These are phyloP conservation scores for Tuber magnatum DNA, from an alignment of 495 filamentous ascomycete genomes.

Conservation along the genomic window DNA sequence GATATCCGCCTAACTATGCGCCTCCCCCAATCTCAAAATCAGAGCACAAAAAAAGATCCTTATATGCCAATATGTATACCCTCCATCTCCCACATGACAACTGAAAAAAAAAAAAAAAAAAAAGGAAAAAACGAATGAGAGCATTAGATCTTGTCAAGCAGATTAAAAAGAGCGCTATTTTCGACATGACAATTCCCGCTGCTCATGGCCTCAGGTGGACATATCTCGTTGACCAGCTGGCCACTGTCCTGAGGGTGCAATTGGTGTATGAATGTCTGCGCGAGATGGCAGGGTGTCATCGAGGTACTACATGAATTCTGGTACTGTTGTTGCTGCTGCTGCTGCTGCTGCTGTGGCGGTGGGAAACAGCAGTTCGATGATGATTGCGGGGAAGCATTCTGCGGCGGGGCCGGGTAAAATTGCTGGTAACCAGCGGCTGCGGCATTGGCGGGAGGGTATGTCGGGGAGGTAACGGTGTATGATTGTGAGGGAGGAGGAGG, in stretches of 20 bases:
- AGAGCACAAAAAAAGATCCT: neutral
- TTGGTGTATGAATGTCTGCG: slow-evolving; percentile 29
- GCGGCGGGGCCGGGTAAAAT: neutral
- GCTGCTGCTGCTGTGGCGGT: neutral
- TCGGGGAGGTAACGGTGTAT: neutral
- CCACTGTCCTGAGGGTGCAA: slow-evolving; percentile 18
- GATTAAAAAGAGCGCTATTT: slow-evolving; percentile 22
- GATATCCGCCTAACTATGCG: neutral
- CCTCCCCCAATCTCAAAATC: neutral
- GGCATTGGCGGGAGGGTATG: neutral
- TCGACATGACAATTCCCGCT: slow-evolving; percentile 27
- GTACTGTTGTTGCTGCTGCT: neutral
- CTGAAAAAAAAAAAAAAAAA: neutral
- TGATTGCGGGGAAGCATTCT: slow-evolving; percentile 4
- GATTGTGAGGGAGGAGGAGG: neutral
- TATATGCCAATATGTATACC: neutral
- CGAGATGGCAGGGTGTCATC: slow-evolving; percentile 22
- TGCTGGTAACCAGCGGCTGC: neutral
- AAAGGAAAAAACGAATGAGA: neutral
- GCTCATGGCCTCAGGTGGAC: slow-evolving; percentile 25
- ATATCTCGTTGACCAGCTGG: slow-evolving; percentile 19
- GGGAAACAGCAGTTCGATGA: slow-evolving; percentile 21
- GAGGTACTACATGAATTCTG: slow-evolving; percentile 9
- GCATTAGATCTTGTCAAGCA: slow-evolving; percentile 29
- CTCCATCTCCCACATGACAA: neutral